Base-by-base conservation (phyloP, 1,284 basidiomycete genomes). In the Rhodotorula sp. region DNA sequence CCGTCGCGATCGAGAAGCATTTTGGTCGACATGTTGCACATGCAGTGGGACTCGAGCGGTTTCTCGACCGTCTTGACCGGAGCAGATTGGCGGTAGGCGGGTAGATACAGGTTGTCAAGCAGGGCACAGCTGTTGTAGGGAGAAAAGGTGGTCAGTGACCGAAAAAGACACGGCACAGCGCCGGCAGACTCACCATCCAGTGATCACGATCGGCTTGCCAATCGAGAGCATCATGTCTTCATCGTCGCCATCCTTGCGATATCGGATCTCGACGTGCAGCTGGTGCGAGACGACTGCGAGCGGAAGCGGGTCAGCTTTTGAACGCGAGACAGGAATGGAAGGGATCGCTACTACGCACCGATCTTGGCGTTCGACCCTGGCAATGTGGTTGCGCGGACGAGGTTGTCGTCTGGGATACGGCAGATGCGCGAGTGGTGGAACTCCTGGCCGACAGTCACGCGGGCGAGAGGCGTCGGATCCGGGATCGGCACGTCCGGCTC, bases 331-430 rank as follows among this genome's bases (percentile, higher is more conserved):
- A 4, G 33, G 7, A 14, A 42, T 10, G 10, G 37, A 1, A 42
- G 37, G 5, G 14, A n/a, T 26, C 12, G 53, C 17, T 26, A 5
- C 18, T 1, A 26, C 53, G 26, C 26, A 54, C 53, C 26, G 18
- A 75, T 75, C 54, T n/a, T 51, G n/a, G 66, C 66, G 2, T 68
- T 60, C 26, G 42, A 56, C 1, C 57, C 68, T 1, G 64, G 61
- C 7, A 75, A 68, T 12, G 74, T 74, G 14, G 69, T 62, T 10
- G 74, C 64, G 5, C 74, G 46, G 3, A 73, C 69, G n/a, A 62
- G 45, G 46, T 75, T 72, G 62, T 75, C 74, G 49, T 58, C 30
- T 26, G 74, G 72, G 1, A 69, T 66, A 6, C 74, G 65, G 55
- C 62, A 59, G 24, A 70, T 66, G 4, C 69, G 51, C 22, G 64